Evolutionary conservation across 2,329 filamentous ascomycete species (phyloP), one percentile per base, ranked within the genome.

Genomic region (Neopestalotiopsis sp.): DNA sequence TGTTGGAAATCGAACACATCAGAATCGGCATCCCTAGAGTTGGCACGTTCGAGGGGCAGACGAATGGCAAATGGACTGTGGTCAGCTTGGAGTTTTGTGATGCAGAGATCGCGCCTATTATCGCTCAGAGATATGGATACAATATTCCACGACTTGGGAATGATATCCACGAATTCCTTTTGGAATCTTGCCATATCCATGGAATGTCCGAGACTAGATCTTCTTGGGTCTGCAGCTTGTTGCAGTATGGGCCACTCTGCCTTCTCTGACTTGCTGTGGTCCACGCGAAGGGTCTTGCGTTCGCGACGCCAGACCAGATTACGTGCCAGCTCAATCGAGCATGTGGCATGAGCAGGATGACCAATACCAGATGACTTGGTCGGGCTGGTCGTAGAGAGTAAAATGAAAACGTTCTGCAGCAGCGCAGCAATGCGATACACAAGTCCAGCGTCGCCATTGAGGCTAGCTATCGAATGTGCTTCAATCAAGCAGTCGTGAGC

Each of bases 91-190:
- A 97, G 89, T 74, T 94, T 94, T n/a, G 94, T 95, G 71, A 98
- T 91, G 73, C 93, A 94, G 4, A 99, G 87, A 76, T 98, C 96
- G 67, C 94, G 92, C 53, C 87, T 88, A 73, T 91, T 91, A 66
- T 97, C 93, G 76, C 92, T 96, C 17, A 99, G 81, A 0, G 92
- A 92, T 59, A 99, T 83, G 0, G 95, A 98, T 10, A 99, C 84
- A 1, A 95, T 92, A 61, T 90, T 94, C 96, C 96, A 99, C 6
- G 87, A 85, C 53, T 85, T 82, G 0, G 96, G 97, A 5, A 99
- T 90, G 64, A 95, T 92, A 75, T 98, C 93, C 65, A 98, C 87
- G 74, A 94, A 97, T 61, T 95, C 89, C 71, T 87, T 86, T 77
- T 95, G 92, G 75, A 97, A 97, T 32, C 85, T 84, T 58, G 84